These are phyloP conservation scores for Cerioporus squamosus DNA, from an alignment of 1,284 basidiomycete genomes.

Conservation along the genomic window DNA sequence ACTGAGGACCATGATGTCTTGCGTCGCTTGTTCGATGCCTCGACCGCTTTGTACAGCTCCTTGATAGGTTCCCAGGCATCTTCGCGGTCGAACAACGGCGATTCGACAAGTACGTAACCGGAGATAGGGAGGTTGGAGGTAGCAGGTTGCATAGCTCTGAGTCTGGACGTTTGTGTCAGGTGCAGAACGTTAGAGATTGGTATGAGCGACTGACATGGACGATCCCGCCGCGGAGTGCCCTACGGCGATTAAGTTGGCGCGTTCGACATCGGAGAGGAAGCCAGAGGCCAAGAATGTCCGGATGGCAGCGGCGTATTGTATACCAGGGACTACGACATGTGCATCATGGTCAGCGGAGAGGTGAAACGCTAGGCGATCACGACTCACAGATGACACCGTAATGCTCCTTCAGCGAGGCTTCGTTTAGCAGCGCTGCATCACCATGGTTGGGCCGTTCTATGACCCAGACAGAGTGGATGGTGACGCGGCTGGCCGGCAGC, in stretches of 20 bases:
- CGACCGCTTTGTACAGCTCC: not conserved
- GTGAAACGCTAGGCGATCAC: too few species aligned
- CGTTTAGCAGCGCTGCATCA: conserved; percentile 1
- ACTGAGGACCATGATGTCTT: not conserved
- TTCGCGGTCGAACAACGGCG: not conserved
- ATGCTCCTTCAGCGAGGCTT: not conserved
- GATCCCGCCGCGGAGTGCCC: conserved; percentile 1
- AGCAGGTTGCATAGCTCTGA: not conserved
- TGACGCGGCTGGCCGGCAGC: not conserved
- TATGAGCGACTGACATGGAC: not conserved
- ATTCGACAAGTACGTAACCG: not conserved
- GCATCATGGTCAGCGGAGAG: too few species aligned
- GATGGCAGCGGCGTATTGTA: not conserved
- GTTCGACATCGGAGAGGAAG: not conserved
- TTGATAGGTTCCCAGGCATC: not conserved
- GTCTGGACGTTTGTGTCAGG: not conserved
- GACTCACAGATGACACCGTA: not conserved
- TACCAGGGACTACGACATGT: not conserved
- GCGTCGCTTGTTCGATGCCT: not conserved
- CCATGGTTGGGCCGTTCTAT: conserved; percentile 4
- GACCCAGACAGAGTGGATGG: not conserved
- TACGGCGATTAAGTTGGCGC: not conserved
- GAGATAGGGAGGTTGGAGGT: conserved; percentile 1
- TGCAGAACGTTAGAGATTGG: too few species aligned
- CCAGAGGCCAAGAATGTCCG: not conserved